Conservation (phyloP, 1,284 basidiomycete species). For the Porogramme epimiltina region DNA sequence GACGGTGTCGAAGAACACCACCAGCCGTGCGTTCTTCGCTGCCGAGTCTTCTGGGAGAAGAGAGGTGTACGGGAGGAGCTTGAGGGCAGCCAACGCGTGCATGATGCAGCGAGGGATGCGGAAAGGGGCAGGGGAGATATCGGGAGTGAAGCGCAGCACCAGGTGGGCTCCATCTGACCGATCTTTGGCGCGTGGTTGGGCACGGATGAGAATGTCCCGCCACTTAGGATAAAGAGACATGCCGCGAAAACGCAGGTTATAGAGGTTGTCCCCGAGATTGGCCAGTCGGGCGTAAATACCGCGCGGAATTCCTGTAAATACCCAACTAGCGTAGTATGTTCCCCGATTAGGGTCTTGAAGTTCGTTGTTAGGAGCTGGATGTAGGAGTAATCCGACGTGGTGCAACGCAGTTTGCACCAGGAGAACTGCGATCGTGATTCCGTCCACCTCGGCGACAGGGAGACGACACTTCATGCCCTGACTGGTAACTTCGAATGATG, state of each 20-base stretch:
- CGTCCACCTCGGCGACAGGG: background rate
- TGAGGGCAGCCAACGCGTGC: background rate
- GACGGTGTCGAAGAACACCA: background rate
- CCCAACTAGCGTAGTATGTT: background rate
- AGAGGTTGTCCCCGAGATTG: background rate
- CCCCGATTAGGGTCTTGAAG: background rate
- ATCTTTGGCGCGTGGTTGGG: background rate
- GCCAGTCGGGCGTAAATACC: background rate
- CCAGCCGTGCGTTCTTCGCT: background rate
- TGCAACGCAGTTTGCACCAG: background rate
- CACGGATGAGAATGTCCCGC: background rate
- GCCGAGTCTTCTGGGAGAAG: background rate
- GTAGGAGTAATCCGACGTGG: background rate
- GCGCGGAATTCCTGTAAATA: background rate
- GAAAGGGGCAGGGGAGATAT: background rate
- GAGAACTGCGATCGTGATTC: background rate
- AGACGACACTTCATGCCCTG: background rate
- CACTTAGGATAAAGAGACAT: background rate
- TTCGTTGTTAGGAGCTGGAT: background rate
- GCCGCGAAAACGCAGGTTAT: background rate
- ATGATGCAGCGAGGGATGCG: constrained; percentile 1
- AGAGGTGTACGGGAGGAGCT: background rate
- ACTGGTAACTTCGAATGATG: background rate
- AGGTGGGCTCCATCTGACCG: background rate
- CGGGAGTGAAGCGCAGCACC: background rate